Evolutionary conservation across 768 basidiomycete species (phyloP).

Genomic region (Scleroderma citrinum): DNA sequence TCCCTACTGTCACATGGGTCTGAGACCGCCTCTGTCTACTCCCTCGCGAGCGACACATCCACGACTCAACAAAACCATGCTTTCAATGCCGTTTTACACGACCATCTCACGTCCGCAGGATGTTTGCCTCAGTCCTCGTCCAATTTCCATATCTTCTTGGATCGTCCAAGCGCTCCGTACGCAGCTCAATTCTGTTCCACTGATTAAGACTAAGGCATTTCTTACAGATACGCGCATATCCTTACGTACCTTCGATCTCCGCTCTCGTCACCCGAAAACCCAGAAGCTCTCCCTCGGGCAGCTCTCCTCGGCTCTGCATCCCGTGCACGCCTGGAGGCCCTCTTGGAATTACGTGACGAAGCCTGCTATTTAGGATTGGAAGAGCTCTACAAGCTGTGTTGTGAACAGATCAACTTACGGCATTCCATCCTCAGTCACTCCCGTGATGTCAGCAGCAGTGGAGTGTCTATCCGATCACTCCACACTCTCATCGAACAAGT

Average conservation of each 20-base stretch:
- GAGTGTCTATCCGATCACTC: slow-evolving; percentile 53
- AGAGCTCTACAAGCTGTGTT: slow-evolving; percentile 58
- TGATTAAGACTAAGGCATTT: slow-evolving; percentile 3
- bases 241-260: slow-evolving; percentile 66
- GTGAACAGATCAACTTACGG: slow-evolving; percentile 55
- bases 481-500: slow-evolving; percentile 54
- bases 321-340: slow-evolving; percentile 49
- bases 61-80: slow-evolving; percentile 16
- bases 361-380: slow-evolving; percentile 68
- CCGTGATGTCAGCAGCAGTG: slow-evolving; percentile 39
- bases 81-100: slow-evolving; percentile 50
- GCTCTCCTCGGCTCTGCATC: slow-evolving; percentile 44
- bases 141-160: slow-evolving; percentile 68
- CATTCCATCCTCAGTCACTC: slow-evolving; percentile 34
- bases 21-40: slow-evolving; percentile 51
- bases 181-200: slow-evolving; percentile 22
- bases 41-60: slow-evolving; percentile 38
- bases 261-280: slow-evolving; percentile 37
- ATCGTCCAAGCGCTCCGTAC: slow-evolving; percentile 75
- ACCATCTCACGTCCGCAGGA: slow-evolving; percentile 59
- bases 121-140: slow-evolving; percentile 40
- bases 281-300: slow-evolving; percentile 54
- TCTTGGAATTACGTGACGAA: slow-evolving; percentile 77
- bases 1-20: slow-evolving; percentile 40
- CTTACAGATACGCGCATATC: slow-evolving; percentile 62